Conservation (phyloP, 352 stramenopile species). For the Pythium vanterpoolii region DNA sequence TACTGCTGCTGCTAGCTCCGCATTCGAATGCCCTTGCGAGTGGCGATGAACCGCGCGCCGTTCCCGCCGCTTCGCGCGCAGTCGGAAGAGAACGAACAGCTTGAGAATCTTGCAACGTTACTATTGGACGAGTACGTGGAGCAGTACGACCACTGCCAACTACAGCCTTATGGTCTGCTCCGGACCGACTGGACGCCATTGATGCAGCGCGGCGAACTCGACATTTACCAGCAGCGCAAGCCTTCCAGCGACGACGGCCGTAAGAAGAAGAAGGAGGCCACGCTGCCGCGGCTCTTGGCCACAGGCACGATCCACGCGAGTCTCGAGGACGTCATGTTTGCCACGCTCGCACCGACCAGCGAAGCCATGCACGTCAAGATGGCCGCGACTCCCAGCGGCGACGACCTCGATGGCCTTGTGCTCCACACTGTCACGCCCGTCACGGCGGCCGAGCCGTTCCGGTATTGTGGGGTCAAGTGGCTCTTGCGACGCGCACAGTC, state of each 20-base stretch:
- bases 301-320: constrained; percentile 14
- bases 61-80: constrained; percentile 20
- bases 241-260: not conserved
- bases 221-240: constrained; percentile 17
- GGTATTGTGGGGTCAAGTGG: constrained; percentile 26
- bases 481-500: constrained; percentile 11
- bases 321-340: constrained; percentile 26
- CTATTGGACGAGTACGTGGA: constrained; percentile 22
- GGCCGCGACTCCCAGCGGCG: constrained; percentile 1
- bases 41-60: constrained; percentile 15
- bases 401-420: constrained; percentile 19
- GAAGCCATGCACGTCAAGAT: constrained; percentile 26
- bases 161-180: constrained; percentile 10
- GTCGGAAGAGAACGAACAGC: constrained; percentile 20
- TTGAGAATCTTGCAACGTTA: constrained; percentile 14
- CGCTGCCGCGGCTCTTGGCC: constrained; percentile 16
- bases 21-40: constrained; percentile 14
- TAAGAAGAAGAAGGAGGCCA: not conserved
- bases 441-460: constrained; percentile 16
- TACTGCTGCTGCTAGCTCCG: not conserved
- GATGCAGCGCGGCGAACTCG: constrained; percentile 3
- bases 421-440: constrained; percentile 19
- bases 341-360: constrained; percentile 14
- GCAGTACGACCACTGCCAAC: constrained; percentile 20
- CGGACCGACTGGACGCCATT: constrained; percentile 7